These are phyloP conservation scores for Ganoderma sp. DNA, from an alignment of 1,284 basidiomycete genomes.

Conservation along the genomic window DNA sequence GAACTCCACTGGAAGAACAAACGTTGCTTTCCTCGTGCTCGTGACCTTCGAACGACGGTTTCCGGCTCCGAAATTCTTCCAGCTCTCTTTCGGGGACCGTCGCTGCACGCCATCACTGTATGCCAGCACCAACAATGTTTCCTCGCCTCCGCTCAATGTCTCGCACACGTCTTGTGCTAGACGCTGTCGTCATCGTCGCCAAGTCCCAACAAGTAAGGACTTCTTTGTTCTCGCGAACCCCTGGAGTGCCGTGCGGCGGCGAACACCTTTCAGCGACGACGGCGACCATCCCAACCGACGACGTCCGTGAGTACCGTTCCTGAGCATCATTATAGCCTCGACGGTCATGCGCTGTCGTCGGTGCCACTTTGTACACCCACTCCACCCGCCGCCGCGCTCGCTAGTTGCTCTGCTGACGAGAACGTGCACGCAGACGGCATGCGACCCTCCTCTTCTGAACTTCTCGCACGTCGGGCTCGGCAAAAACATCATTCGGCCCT, in stretches of 20 bases:
- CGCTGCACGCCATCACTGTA: no score
- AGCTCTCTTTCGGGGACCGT: no score
- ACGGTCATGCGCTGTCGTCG: background rate
- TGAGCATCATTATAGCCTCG: background rate
- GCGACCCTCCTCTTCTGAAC: background rate
- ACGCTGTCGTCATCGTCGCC: no score
- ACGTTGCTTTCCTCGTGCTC: no score
- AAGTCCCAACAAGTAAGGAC: background rate
- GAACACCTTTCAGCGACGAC: background rate
- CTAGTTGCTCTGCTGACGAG: background rate
- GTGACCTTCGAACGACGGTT: no score
- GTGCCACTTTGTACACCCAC: background rate
- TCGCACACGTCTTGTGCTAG: no score
- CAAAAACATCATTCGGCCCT: background rate
- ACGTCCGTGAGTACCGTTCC: background rate
- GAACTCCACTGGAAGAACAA: background rate
- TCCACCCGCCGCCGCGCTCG: background rate
- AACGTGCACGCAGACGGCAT: background rate
- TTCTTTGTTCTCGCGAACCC: background rate
- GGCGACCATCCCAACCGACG: background rate
- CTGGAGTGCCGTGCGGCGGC: background rate
- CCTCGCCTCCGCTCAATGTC: no score
- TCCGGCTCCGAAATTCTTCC: no score
- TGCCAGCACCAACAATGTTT: no score
- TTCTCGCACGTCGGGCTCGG: background rate